Percentiles rank a stretch among this genome's conserved stretches.
Conservation (phyloP, 805 yeast genomes). For the Myxozyma sirexii region DNA sequence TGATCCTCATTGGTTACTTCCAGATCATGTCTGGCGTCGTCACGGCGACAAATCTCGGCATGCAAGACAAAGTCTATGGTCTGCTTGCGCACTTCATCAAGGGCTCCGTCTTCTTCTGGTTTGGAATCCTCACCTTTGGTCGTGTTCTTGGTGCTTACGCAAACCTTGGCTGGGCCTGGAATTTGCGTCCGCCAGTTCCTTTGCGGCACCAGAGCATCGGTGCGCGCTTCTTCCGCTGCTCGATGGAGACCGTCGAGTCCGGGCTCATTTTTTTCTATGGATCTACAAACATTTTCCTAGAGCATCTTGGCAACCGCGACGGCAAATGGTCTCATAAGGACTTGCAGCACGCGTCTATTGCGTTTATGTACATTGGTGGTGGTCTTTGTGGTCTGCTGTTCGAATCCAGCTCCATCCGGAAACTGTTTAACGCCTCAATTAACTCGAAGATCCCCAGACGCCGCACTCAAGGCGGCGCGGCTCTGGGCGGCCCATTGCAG, state of each 20-base stretch:
- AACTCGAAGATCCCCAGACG: neutral
- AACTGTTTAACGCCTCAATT: slow-evolving; percentile 34
- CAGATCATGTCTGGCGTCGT: slow-evolving; percentile 63
- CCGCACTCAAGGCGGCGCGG: slow-evolving; percentile 5
- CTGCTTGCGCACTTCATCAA: slow-evolving; percentile 93
- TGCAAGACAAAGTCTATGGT: slow-evolving; percentile 69
- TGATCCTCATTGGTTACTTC: slow-evolving; percentile 61
- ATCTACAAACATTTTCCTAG: slow-evolving; percentile 83
- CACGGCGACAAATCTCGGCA: slow-evolving; percentile 69
- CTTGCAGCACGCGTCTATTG: slow-evolving; percentile 86
- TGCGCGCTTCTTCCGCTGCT: slow-evolving; percentile 54
- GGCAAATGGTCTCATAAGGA: slow-evolving; percentile 90
- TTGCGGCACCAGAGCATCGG: slow-evolving; percentile 35
- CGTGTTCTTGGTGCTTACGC: slow-evolving; percentile 84
- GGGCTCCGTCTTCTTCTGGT: slow-evolving; percentile 81
- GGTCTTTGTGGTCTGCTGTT: slow-evolving; percentile 88
- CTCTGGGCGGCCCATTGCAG: neutral
- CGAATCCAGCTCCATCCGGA: slow-evolving; percentile 53
- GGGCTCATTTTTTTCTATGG: slow-evolving; percentile 86
- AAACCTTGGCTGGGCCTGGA: slow-evolving; percentile 91
- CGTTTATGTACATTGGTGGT: slow-evolving; percentile 87
- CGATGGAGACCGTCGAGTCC: slow-evolving; percentile 82
- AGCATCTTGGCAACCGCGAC: slow-evolving; percentile 76
- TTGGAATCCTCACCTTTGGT: slow-evolving; percentile 80
- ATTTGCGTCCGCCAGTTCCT: slow-evolving; percentile 43